A percentile compares a stretch with the other conserved stretches of the same genome.
Evolutionary conservation across 2,329 filamentous ascomycete genomes (phyloP).

Genomic region (Catunica adiposa): DNA sequence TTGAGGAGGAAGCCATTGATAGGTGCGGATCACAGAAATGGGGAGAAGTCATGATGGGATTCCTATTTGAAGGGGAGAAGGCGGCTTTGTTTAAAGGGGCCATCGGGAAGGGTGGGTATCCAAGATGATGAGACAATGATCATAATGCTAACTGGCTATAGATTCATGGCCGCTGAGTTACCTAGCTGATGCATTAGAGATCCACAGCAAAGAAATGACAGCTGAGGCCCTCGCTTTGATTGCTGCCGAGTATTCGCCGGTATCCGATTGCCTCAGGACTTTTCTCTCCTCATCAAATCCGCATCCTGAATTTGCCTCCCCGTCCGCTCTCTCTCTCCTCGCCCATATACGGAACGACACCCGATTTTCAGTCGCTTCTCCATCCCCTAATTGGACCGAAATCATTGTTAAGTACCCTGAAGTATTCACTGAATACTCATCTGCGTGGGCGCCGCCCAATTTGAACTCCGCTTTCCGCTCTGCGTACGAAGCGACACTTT

Average conservation of each 20-base stretch:
- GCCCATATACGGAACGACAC: too few species aligned
- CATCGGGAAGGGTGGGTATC: slow-evolving; percentile 54
- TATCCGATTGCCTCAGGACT: slow-evolving; percentile 57
- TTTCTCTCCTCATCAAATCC: too few species aligned
- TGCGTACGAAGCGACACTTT: slow-evolving; percentile 45
- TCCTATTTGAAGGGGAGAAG: slow-evolving; percentile 54
- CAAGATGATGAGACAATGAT: neutral
- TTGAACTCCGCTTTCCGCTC: slow-evolving; percentile 59
- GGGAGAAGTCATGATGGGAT: slow-evolving; percentile 60
- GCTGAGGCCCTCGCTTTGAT: slow-evolving; percentile 73
- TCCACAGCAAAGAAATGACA: slow-evolving; percentile 67
- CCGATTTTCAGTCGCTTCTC: neutral
- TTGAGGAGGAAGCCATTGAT: slow-evolving; percentile 73
- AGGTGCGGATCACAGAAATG: slow-evolving; percentile 58
- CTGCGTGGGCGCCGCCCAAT: slow-evolving; percentile 59
- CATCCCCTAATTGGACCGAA: slow-evolving; percentile 25
- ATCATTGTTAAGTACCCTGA: slow-evolving; percentile 53
- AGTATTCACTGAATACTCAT: slow-evolving; percentile 70
- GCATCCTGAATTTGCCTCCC: too few species aligned
- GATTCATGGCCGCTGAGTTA: slow-evolving; percentile 90
- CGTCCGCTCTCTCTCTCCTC: too few species aligned
- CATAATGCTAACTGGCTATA: slow-evolving; percentile 23
- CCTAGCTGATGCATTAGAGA: slow-evolving; percentile 81
- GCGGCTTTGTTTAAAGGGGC: slow-evolving; percentile 72
- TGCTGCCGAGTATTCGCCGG: slow-evolving; percentile 38